phyloP scores from a whole-genome alignment of 1,284 basidiomycete species.

The Cutaneotrichosporon sp. region DNA sequence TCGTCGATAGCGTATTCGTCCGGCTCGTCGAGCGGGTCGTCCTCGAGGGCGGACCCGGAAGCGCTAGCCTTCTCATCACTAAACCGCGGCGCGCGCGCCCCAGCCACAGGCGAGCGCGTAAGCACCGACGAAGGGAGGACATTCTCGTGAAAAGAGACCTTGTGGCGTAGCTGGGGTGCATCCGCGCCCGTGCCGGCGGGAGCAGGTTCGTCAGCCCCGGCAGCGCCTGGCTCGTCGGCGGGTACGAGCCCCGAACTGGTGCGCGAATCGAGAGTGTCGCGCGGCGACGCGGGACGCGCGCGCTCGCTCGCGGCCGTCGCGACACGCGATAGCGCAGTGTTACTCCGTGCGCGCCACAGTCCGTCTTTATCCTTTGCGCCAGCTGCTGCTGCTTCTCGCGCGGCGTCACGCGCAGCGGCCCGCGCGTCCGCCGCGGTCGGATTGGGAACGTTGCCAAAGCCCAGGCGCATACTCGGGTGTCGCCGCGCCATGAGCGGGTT shows the following conservation, averaged over 20 bases:
- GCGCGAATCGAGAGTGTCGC: slow-evolving; percentile 1
- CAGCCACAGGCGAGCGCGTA: background rate
- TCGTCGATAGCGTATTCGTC: slow-evolving; percentile 20
- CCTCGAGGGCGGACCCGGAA: slow-evolving; percentile 2
- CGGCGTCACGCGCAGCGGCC: background rate
- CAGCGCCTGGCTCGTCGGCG: too few species aligned
- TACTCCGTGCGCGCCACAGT: slow-evolving; percentile 3
- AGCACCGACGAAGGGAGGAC: background rate
- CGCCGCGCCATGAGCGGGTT: slow-evolving; percentile 32
- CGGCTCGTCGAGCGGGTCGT: background rate
- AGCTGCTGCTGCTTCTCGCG: too few species aligned
- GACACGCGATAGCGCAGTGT: slow-evolving; percentile 1
- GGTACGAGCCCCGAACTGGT: background rate
- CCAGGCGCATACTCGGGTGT: slow-evolving; percentile 42
- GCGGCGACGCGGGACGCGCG: background rate
- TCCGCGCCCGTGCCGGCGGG: background rate
- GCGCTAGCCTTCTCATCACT: background rate
- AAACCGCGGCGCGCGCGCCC: background rate
- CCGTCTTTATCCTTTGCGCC: background rate
- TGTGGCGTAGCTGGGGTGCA: background rate
- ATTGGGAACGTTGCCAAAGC: slow-evolving; percentile 18
- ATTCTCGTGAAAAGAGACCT: slow-evolving; percentile 12
- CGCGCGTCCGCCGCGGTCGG: background rate
- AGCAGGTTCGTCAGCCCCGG: too few species aligned
- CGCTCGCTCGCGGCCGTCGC: slow-evolving; percentile 1